Evolutionary conservation across 805 yeast species (phyloP).

Genomic region (Ogataea neopini): DNA sequence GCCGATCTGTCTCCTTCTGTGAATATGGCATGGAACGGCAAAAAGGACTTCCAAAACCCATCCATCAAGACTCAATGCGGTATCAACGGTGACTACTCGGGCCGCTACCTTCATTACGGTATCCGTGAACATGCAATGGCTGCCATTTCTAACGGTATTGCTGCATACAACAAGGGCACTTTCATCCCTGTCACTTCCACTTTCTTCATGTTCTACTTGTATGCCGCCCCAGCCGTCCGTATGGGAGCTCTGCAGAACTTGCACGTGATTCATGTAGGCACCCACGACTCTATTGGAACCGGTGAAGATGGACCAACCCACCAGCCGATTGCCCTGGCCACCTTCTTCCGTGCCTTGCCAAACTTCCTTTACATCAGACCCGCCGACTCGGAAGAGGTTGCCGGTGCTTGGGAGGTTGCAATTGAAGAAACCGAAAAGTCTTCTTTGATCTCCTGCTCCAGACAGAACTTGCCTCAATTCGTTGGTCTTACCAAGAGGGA

Average conservation of each 20-base stretch:
- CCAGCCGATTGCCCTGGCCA: conserved; percentile 87
- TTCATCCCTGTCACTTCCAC: conserved; percentile 46
- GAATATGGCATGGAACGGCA: conserved; percentile 82
- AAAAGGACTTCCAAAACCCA: conserved; percentile 91
- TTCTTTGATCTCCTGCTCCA: conserved; percentile 70
- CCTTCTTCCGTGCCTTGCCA: conserved; percentile 76
- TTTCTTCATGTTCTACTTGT: conserved; percentile 83
- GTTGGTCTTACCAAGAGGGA: conserved; percentile 81
- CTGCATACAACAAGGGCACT: conserved; percentile 95
- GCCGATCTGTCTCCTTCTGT: conserved; percentile 94
- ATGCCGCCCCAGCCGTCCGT: conserved; percentile 86
- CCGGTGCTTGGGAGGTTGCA: conserved; percentile 76
- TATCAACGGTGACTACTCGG: conserved; percentile 75
- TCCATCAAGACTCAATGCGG: conserved; percentile 44
- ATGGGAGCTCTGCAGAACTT: conserved; percentile 79
- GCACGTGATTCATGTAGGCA: conserved; percentile 83
- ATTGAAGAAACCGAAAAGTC: conserved; percentile 63
- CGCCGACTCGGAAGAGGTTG: conserved; percentile 84
- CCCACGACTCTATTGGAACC: conserved; percentile 86
- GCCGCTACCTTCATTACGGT: conserved; percentile 96
- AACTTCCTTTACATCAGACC: conserved; percentile 87
- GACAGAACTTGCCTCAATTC: conserved; percentile 89
- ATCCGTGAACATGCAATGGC: conserved; percentile 99
- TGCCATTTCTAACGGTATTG: conserved; percentile 95
- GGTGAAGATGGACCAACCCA: conserved; percentile 96